Conservation (phyloP, 2,329 filamentous ascomycete genomes). For the Xylariaceae sp. region DNA sequence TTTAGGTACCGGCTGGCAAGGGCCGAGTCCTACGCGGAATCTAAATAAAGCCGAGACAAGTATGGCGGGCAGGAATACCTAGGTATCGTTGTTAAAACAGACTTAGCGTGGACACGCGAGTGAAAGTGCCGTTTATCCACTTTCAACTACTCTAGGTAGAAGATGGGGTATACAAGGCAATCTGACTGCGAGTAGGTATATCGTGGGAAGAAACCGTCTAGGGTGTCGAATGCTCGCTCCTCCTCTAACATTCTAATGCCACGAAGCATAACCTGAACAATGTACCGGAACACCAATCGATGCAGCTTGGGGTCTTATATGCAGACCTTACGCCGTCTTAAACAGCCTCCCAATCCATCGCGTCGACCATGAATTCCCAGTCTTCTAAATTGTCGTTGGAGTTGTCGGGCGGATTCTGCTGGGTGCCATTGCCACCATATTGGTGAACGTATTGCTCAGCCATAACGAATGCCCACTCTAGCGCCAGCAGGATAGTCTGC, state of each 20-base stretch:
- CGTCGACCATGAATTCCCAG: conserved; percentile 57
- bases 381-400: conserved; percentile 38
- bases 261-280: background rate
- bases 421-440: conserved; percentile 5
- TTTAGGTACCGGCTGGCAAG: too few species aligned
- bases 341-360: conserved; percentile 55
- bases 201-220: background rate
- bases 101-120: too few species aligned
- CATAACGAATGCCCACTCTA: conserved; percentile 54
- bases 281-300: background rate
- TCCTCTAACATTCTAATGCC: background rate
- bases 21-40: too few species aligned
- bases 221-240: background rate
- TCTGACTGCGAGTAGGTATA: background rate
- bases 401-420: conserved; percentile 19
- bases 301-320: too few species aligned
- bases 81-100: too few species aligned
- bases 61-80: too few species aligned
- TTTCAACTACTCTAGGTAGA: too few species aligned
- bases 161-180: background rate
- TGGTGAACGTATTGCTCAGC: conserved; percentile 44
- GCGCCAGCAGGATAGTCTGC: conserved; percentile 50
- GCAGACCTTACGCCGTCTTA: conserved; percentile 12
- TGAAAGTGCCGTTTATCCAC: too few species aligned
- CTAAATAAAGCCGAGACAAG: too few species aligned